These are phyloP conservation scores for Coprinellus aureogranulatus DNA, from an alignment of 768 basidiomycete species.

Conservation along the genomic window DNA sequence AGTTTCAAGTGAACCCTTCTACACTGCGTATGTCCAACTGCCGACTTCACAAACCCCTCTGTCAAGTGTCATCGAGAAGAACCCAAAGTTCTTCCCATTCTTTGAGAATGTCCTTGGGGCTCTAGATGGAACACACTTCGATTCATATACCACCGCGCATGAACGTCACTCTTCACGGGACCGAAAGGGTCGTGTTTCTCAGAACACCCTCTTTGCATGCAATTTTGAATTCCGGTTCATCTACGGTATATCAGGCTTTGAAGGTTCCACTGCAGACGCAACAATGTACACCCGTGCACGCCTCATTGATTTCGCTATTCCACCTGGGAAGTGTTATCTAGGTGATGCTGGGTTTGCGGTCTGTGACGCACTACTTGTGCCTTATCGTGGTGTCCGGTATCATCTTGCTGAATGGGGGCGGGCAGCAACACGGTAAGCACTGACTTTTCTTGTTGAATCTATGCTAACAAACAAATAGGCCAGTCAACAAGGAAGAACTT, in stretches of 20 bases:
- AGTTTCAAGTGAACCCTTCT: slow-evolving; percentile 7
- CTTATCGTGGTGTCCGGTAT: slow-evolving; percentile 28
- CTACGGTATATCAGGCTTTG: slow-evolving; percentile 40
- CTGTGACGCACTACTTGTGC: slow-evolving; percentile 27
- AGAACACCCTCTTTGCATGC: slow-evolving; percentile 36
- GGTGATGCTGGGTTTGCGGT: slow-evolving; percentile 29
- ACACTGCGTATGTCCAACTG: slow-evolving; percentile 14
- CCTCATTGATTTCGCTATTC: slow-evolving; percentile 24
- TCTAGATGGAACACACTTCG: slow-evolving; percentile 33
- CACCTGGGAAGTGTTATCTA: slow-evolving; percentile 26
- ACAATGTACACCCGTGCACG: slow-evolving; percentile 30
- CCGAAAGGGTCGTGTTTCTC: slow-evolving; percentile 33
- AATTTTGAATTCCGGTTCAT: slow-evolving; percentile 32
- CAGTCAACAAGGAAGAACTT: slow-evolving; percentile 35
- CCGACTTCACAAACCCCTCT: slow-evolving; percentile 15
- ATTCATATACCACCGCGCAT: slow-evolving; percentile 9
- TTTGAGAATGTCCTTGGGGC: slow-evolving; percentile 24
- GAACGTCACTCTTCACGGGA: slow-evolving; percentile 20
- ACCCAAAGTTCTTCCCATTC: slow-evolving; percentile 25
- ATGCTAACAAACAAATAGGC: slow-evolving; percentile 23
- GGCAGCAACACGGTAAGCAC: slow-evolving; percentile 7
- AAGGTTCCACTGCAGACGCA: slow-evolving; percentile 37
- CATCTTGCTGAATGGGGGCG: slow-evolving; percentile 33
- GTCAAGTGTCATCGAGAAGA: slow-evolving; percentile 16
- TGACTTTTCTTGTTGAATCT: slow-evolving; percentile 9